Evolutionary conservation across 2,329 filamentous ascomycete species (phyloP).

Genomic region (Fusarium sp.): DNA sequence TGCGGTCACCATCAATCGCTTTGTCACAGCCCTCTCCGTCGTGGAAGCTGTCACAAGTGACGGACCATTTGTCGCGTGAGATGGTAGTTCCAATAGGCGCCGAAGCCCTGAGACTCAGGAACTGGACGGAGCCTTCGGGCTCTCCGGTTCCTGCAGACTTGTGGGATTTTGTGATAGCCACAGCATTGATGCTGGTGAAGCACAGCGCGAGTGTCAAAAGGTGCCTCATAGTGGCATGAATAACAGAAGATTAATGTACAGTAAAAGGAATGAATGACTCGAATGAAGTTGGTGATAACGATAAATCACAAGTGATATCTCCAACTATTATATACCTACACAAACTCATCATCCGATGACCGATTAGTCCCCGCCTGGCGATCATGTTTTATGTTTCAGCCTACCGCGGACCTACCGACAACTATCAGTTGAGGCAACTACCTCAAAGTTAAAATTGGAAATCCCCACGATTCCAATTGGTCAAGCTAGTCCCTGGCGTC

Average conservation of each 20-base stretch:
- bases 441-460: not conserved
- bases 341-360: not conserved
- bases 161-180: not conserved
- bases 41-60: slow-evolving; percentile 26
- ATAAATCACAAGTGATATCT: not conserved
- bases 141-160: not conserved
- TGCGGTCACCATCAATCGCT: slow-evolving; percentile 20
- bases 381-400: not conserved
- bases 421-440: not conserved
- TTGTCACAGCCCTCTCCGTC: slow-evolving; percentile 21
- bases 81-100: slow-evolving; percentile 7
- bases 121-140: not conserved
- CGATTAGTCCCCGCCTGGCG: not conserved
- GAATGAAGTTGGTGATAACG: not conserved
- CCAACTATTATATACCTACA: not conserved
- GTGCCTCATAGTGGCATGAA: not conserved
- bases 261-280: not conserved
- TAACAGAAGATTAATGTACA: not conserved
- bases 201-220: not conserved
- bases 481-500: not conserved
- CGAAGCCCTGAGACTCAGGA: not conserved
- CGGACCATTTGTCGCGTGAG: slow-evolving; percentile 19
- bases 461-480: not conserved
- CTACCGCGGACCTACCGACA: not conserved
- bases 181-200: not conserved